Evolutionary conservation across 768 basidiomycete genomes (phyloP), one percentile per base, ranked within the genome.

Genomic region (Podaxis rugospora): DNA sequence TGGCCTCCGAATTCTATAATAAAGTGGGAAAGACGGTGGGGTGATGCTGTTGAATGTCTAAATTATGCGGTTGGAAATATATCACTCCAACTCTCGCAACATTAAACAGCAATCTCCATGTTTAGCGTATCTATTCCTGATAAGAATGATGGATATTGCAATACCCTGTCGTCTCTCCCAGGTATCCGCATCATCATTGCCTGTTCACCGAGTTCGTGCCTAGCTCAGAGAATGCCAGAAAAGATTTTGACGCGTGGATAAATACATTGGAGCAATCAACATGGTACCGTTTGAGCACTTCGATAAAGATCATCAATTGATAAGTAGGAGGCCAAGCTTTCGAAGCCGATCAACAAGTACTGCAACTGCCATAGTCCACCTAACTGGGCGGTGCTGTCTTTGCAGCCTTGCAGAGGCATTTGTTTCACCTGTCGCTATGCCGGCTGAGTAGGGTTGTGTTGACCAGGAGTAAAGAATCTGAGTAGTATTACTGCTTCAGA

Each of bases 151-250:
- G 57, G 21, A 44, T 2, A 9, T 9, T 32, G 7, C 32, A 9
- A 9, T 32, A 32, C 7, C 32, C 2, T 32, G 32, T 32, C 51
- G 25, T 49, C 10, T 5, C 32, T 39, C 25, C n/a, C 28, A 36
- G 49, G 9, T 39, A 18, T 16, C 42, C 16, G 7, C 25, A 50
- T 25, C 28, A 58, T 37, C 47, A 50, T 53, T 36, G 35, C 32
- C 42, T 4, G 9, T 58, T 58, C 57, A 50, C 57, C 57, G 57
- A 58, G 57, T 58, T 28, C 4, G 21, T 35, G 13, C 25, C 25
- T 49, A 37, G 46, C 56, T 49, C 56, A 57, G 56, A 32, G 32
- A 47, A 9, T 51, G 47, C 13, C 57, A 25, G 27, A 27, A 27
- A 23, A 23, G 23, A 11, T 28, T 9, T 18, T 18, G 23, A 57